phyloP scores from a whole-genome alignment of 2,329 filamentous ascomycete species.

The Zymoseptoria brevis region DNA sequence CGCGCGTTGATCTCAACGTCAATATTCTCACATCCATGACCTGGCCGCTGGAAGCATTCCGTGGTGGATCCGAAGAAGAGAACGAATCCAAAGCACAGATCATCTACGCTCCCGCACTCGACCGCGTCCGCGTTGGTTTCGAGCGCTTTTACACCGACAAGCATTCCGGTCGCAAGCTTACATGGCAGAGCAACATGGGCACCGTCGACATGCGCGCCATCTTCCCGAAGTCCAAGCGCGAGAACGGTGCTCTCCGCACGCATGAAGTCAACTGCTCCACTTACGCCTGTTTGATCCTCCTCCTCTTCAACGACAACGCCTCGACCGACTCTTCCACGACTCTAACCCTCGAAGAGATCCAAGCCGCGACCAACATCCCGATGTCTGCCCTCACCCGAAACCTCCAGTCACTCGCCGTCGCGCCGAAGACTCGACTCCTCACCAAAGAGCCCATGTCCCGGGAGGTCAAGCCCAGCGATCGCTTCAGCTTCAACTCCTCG shows the following conservation, averaged over 20 bases:
- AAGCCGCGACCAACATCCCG: conserved; percentile 72
- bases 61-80: conserved; percentile 45
- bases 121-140: conserved; percentile 72
- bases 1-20: conserved; percentile 69
- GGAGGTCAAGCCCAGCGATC: conserved; percentile 66
- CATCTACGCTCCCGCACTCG: conserved; percentile 67
- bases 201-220: conserved; percentile 78
- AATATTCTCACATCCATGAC: conserved; percentile 86
- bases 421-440: conserved; percentile 74
- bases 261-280: conserved; percentile 92
- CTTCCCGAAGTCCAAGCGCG: conserved; percentile 61
- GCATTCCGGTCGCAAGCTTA: conserved; percentile 79
- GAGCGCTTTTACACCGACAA: conserved; percentile 81
- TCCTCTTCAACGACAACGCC: conserved; percentile 77
- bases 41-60: conserved; percentile 89
- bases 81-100: conserved; percentile 48
- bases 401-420: conserved; percentile 72
- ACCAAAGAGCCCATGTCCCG: conserved; percentile 74
- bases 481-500: conserved; percentile 71
- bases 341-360: conserved; percentile 67
- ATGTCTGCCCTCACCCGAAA: conserved; percentile 65
- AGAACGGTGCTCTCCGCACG: conserved; percentile 61
- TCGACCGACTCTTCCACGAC: conserved; percentile 32
- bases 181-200: conserved; percentile 71
- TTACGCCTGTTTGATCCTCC: conserved; percentile 80